phyloP scores from a whole-genome alignment of 305 asterid genomes.

The Solanum aculeatissimum region DNA sequence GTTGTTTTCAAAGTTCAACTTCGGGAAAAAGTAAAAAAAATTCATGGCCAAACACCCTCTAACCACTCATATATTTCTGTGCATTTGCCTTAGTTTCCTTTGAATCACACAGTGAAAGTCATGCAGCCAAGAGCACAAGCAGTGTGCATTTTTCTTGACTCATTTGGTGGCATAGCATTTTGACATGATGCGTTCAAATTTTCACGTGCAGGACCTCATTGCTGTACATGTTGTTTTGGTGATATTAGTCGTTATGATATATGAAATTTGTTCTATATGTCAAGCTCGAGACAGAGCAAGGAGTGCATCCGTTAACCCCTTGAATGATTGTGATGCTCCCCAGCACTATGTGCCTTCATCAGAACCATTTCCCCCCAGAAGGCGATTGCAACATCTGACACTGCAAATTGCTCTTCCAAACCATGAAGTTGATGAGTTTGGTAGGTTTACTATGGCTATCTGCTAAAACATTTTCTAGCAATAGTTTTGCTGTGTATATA shows the following conservation, averaged over 20 bases:
- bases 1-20: background rate
- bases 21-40: background rate
- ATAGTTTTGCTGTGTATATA: background rate
- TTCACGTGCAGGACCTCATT: background rate
- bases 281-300: background rate
- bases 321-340: background rate
- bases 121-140: background rate
- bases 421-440: background rate
- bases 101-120: background rate
- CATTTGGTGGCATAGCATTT: background rate
- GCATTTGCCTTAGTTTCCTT: background rate
- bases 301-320: background rate
- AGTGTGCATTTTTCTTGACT: background rate
- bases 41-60: background rate
- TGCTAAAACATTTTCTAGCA: background rate
- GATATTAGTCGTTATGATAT: background rate
- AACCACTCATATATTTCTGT: background rate
- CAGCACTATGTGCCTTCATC: background rate
- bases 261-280: background rate
- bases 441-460: background rate
- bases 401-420: conserved; percentile 1
- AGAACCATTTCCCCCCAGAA: background rate
- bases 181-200: background rate
- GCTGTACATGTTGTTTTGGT: background rate
- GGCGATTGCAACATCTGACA: background rate